Evolutionary conservation across 2,329 filamentous ascomycete genomes (phyloP), one percentile per base, ranked within the genome.

Genomic region (Cryphonectria radicalis): DNA sequence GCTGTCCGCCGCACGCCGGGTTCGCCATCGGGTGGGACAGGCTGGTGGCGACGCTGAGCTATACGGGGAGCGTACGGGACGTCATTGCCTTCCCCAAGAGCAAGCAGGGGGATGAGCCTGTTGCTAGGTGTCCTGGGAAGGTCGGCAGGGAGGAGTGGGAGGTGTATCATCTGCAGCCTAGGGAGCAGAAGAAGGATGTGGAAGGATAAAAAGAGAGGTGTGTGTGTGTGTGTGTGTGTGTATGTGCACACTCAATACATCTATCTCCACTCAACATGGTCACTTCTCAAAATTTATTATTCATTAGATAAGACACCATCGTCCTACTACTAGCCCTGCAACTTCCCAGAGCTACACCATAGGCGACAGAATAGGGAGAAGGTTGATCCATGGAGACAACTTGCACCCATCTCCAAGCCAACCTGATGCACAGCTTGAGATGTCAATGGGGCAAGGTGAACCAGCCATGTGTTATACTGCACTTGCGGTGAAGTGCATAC

Each of bases 61-160:
- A 91, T 1, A 91, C 88, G 43, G 86, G 92, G 14, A 94, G 92
- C 1, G 92, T 99, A 3, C 86, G 93, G 72, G 95, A 99, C 82
- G 95, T 99, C 1, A 98, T 99, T 80, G 95, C 95, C 0, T 99
- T 99, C 78, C 97, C 96, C 0, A 99, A 99, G 85, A 95, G 90
- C 73, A 94, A 94, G 73, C 94, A 91, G 79, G 95, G 96, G 0
- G 93, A 97, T 78, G 96, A 99, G 82, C 81, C 90, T 70, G 88
- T 97, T 80, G 93, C 97, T 3, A 90, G 89, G 76, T 93, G 93
- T 73, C 96, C 96, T 0, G 90, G 90, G 66, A 80, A 80, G 74
- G 85, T 97, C 74, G 92, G 87, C 0, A 82, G 88, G 71, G 87
- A 88, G 66, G 83, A 87, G 74, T 79, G 87, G 68, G 78, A 76